Base-by-base conservation (phyloP, 2,329 filamentous ascomycete genomes). In the Lasiodiplodia gonubiensis region DNA sequence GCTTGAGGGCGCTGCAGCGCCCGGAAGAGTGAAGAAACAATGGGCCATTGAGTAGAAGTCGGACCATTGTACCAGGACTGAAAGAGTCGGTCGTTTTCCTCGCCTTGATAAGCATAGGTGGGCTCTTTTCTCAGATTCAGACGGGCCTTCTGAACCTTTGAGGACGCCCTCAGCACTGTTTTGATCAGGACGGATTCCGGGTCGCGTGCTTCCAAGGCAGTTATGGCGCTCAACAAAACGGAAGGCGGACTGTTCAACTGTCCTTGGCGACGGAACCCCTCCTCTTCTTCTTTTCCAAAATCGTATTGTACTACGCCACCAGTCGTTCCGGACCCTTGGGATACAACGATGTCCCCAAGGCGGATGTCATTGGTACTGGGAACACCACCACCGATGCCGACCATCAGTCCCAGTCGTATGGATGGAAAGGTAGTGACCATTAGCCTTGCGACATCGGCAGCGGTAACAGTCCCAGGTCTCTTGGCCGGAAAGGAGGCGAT, bases 221-320 rank as follows among this genome's bases (percentile, higher is more conserved):
- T 52, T 7, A 52, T 35, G 14, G 61, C 61, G 16, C 10, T 33
- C 18, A 53, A 48, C 11, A 64, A 48, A 3, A 23, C 14, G 18
- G n/a, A 3, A 0, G 48, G 48, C 3, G 48, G 61, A 6, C 18
- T 16, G 27, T 52, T 23, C 7, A 39, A 11, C 10, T 5, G 27
- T 16, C 61, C 61, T 11, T 18, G 21, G 4, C 39, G 39, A 30
- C n/a, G 4, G 30, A 55, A 37, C 0, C 52, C 52, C 30, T 8
- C 18, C 3, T 53, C 30, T 16, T 53, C 30, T 12, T 51, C 67
- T 57, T 74, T 74, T 1, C 73, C 74, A 55, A 70, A 72, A 18
- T 73, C 71, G 46, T 76, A 77, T n/a, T 78, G 75, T 3, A 77
- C 39, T 0, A 78, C 72, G 1, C 73, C 72, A 3, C 70, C 70